Base-by-base conservation (phyloP, 1,284 basidiomycete species). In the Wolfiporia cocos region DNA sequence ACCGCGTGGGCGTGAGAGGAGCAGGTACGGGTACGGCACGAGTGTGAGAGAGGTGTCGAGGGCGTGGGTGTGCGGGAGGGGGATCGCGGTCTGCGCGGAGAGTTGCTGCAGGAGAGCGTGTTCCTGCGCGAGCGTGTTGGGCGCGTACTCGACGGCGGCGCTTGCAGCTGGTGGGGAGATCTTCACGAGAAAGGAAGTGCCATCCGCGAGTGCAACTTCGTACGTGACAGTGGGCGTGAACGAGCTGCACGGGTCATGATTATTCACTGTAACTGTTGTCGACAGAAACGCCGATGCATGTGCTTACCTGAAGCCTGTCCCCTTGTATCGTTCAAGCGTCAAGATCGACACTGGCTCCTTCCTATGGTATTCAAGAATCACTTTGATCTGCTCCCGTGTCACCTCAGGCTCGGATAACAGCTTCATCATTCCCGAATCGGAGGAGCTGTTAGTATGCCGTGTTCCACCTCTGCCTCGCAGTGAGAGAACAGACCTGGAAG, bases 121-220 rank as follows among this genome's bases (percentile, higher is more conserved):
- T 39, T 65, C 61, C 5, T 46, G 43, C 10, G 37, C 41, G 20
- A 66, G 54, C 3, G 53, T 49, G 45, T 63, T 63, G 14, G 60
- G 56, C 0, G 44, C 38, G 38, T 58, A 57, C 2, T 41, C 18
- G 1, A 23, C 34, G 20, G 49, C 37, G 1, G 47, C 35, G 1
- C 36, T 3, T 2, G 47, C 31, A 5, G 47, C 28, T 15, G 50
- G 42, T 4, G 49, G 47, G 12, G 55, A 42, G 9, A 54, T 45
- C 34, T 56, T 55, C 37, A 64, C 47, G 5, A 55, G 46, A 47
- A 55, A 56, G 0, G 44, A 33, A 0, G 43, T 39, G 6, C 46
- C 51, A 32, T 56, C 50, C n/a, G 44, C 23, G 10, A 52, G 38
- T 9, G 32, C 37, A 12, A 56, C 35, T 11, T 18, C 23, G 31